Evolutionary conservation across 176 grass and related monocot species (phyloP), one percentile per base, ranked within the genome.

Genomic region (Lolium rigidum): DNA sequence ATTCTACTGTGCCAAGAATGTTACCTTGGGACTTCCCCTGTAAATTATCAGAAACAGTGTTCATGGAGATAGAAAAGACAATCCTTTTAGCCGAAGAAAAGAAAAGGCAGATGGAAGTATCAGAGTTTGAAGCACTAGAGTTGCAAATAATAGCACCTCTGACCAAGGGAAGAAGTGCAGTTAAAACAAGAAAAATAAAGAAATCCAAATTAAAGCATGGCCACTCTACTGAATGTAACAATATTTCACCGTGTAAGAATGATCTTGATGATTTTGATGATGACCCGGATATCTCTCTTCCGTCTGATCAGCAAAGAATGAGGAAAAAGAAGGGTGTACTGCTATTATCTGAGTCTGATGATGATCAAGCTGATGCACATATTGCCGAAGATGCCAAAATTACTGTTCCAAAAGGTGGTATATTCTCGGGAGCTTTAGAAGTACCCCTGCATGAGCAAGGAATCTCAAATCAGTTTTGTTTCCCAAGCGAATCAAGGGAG

Each of bases 231-330:
- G 86, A 92, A n/a, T 89, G 26, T 43, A 76, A 74, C 54, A 86
- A 85, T 78, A 54, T 89, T 69, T 89, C 88, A 85, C 80, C 93
- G 35, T 85, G 88, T 88, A 88, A 84, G 60, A 92, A 83, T 89
- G 88, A 94, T 61, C 91, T 98, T 67, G 90, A 98, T 65, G 96
- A 98, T 83, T 98, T 98, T 68, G 82, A 76, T 80, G 88, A 90
- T 87, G 75, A 85, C 89, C 82, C 88, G 43, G 89, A 89, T 54
- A 81, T 49, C 58, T 65, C 84, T 84, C 54, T 81, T 84, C 79
- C 52, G 28, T 38, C 63, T 86, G 63, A 78, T 89, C 88, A 91
- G 63, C 70, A 78, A 89, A 88, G 78, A 81, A 74, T 77, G 13
- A 94, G 24, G 88, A 90, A 84, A 59, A 95, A 70, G 51, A 77